These are phyloP conservation scores for Chaetomium sp. DNA, from an alignment of 2,329 filamentous ascomycete species.

Conservation along the genomic window DNA sequence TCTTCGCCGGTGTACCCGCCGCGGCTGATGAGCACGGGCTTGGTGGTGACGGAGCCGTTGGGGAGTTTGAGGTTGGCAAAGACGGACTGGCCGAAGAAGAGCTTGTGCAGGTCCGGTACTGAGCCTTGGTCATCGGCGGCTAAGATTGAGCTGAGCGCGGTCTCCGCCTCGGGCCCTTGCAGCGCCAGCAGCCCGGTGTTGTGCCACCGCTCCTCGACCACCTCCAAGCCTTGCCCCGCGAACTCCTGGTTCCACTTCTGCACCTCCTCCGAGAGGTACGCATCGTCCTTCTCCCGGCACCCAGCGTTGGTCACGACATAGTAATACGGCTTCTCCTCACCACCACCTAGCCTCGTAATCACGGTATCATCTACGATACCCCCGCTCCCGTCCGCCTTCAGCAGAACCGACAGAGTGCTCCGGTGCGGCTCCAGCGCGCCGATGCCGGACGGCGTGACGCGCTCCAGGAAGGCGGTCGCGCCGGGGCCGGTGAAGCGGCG, in stretches of 20 bases:
- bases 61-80: slow-evolving; percentile 59
- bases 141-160: slow-evolving; percentile 46
- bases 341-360: slow-evolving; percentile 68
- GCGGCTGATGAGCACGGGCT: slow-evolving; percentile 66
- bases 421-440: slow-evolving; percentile 57
- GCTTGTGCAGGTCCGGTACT: slow-evolving; percentile 50
- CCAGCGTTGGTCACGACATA: slow-evolving; percentile 95
- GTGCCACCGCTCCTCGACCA: slow-evolving; percentile 64
- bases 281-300: slow-evolving; percentile 80
- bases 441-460: slow-evolving; percentile 71
- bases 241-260: slow-evolving; percentile 30
- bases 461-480: slow-evolving; percentile 74
- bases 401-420: slow-evolving; percentile 76
- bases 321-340: slow-evolving; percentile 47
- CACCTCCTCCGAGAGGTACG: slow-evolving; percentile 67
- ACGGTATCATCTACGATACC: slow-evolving; percentile 95
- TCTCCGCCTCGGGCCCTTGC: slow-evolving; percentile 73
- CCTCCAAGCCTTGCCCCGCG: slow-evolving; percentile 45
- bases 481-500: slow-evolving; percentile 77
- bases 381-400: slow-evolving; percentile 69
- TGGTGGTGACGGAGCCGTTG: slow-evolving; percentile 37
- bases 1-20: slow-evolving; percentile 97
- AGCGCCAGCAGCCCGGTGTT: slow-evolving; percentile 77
- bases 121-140: slow-evolving; percentile 50
- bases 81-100: slow-evolving; percentile 77